Evolutionary conservation across 1,284 basidiomycete genomes (phyloP).

Genomic region (Papiliotrema terrestris): DNA sequence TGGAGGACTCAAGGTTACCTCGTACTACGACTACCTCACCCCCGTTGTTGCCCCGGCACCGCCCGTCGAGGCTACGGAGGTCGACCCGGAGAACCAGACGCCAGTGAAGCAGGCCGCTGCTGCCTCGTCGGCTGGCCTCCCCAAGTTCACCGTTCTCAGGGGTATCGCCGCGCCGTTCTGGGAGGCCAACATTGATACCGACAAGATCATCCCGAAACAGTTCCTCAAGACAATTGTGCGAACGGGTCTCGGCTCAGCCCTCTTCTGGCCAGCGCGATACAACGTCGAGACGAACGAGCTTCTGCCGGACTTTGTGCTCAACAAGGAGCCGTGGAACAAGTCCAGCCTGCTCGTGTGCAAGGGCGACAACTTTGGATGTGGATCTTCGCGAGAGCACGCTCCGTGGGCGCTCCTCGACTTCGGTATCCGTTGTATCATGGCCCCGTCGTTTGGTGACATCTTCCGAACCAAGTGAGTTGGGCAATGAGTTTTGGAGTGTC

Average conservation of each 20-base stretch:
- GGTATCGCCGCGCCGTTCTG: slow-evolving; percentile 85
- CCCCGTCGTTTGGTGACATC: slow-evolving; percentile 92
- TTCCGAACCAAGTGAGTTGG: slow-evolving; percentile 56
- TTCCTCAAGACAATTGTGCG: slow-evolving; percentile 94
- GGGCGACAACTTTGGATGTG: slow-evolving; percentile 91
- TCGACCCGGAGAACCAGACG: slow-evolving; percentile 45
- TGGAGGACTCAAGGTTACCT: slow-evolving; percentile 63
- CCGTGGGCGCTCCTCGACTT: slow-evolving; percentile 97
- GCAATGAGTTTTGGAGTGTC: too few relatives aligned
- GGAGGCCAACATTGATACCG: slow-evolving; percentile 91
- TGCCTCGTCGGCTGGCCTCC: slow-evolving; percentile 52
- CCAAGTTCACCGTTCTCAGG: slow-evolving; percentile 75
- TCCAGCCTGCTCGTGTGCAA: slow-evolving; percentile 84
- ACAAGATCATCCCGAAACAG: slow-evolving; percentile 95
- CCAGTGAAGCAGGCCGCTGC: slow-evolving; percentile 58
- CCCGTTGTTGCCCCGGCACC: slow-evolving; percentile 69
- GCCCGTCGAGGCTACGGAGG: slow-evolving; percentile 37
- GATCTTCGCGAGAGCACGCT: slow-evolving; percentile 89
- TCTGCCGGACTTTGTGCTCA: slow-evolving; percentile 84
- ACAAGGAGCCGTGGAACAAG: slow-evolving; percentile 74
- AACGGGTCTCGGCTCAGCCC: slow-evolving; percentile 82
- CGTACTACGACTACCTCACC: slow-evolving; percentile 69
- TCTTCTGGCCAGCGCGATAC: slow-evolving; percentile 81
- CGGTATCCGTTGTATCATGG: slow-evolving; percentile 87
- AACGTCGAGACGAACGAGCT: slow-evolving; percentile 69